Evolutionary conservation across 768 basidiomycete genomes (phyloP).

Genomic region (Pleurotus pulmonarius): DNA sequence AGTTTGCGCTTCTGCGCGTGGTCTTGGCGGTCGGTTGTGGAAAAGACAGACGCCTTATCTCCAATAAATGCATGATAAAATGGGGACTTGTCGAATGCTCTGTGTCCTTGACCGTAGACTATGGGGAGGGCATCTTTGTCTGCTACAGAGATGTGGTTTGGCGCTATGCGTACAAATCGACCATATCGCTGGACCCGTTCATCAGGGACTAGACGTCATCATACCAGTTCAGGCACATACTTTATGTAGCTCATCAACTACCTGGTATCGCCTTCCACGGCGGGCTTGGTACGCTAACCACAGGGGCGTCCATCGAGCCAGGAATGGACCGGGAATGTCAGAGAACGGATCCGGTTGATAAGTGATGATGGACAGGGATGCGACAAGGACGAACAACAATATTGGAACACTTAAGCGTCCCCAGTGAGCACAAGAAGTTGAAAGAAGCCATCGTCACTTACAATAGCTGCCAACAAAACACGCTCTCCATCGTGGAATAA

Average conservation of each 20-base stretch:
- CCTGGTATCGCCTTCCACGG: slow-evolving; percentile 19
- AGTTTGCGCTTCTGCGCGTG: slow-evolving; percentile 25
- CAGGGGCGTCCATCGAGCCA: slow-evolving; percentile 23
- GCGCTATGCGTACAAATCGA: slow-evolving; percentile 24
- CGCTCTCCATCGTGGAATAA: too few relatives aligned
- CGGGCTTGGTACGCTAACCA: slow-evolving; percentile 27
- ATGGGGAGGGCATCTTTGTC: slow-evolving; percentile 18
- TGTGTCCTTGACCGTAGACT: slow-evolving; percentile 25
- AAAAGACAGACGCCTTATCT: slow-evolving; percentile 24
- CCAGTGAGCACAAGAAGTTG: too few relatives aligned
- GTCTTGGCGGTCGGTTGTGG: slow-evolving; percentile 22
- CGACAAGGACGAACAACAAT: too few relatives aligned
- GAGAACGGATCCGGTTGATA: neutral
- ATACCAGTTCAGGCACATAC: slow-evolving; percentile 8
- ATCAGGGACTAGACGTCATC: neutral
- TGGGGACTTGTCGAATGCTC: slow-evolving; percentile 22
- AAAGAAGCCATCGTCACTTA: too few relatives aligned
- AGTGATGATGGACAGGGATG: too few relatives aligned
- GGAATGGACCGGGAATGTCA: slow-evolving; percentile 23
- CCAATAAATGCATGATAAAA: slow-evolving; percentile 27
- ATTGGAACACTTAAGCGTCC: too few relatives aligned
- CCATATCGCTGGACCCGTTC: slow-evolving; percentile 19
- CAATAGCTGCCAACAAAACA: too few relatives aligned
- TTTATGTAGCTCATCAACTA: slow-evolving; percentile 23
- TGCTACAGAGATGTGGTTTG: slow-evolving; percentile 28